Evolutionary conservation across 164 flowering plant genomes (phyloP), one percentile per base, ranked within the genome.

Genomic region (Nelumbo lutea): DNA sequence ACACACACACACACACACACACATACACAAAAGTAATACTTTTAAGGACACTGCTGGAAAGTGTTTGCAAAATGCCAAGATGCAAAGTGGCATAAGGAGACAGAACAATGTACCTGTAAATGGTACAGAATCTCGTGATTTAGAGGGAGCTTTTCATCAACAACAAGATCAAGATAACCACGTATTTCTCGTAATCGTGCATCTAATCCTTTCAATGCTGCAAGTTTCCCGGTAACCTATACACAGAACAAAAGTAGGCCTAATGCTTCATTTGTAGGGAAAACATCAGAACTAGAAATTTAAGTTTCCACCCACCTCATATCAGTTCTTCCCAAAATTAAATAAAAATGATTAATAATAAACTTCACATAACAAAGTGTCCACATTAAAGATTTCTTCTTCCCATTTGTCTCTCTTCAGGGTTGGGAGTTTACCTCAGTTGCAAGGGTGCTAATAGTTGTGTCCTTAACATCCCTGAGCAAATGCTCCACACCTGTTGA

Each of bases 401-500:
- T 27, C 27, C 27, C 27, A 27, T 27, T 27, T 27, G 27, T 27
- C 27, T 27, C 27, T 27, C 27, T 27, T 27, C 27, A 27, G 27
- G 27, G 27, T 27, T 27, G 27, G 27, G 27, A 0, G 27, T 27
- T 27, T 27, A 87, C 94, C 87, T 89, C 91, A 8, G 88, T 89
- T 64, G 94, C 94, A 50, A 89, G 85, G 3, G 94, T 87, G 73
- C 91, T 89, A 42, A 87, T 82, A 38, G 91, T 89, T 67, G 94
- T 89, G 71, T 89, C 91, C 77, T 89, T 87, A 75, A 89, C 94
- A 81, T 89, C 94, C 66, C 94, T 82, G 3, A 89, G 84, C 81
- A 89, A 82, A 75, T 89, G 94, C 68, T 89, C 94, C 69, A 89
- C 94, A 43, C 94, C 94, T 89, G 72, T 64, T 39, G 60, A 66